Evolutionary conservation across 2,329 filamentous ascomycete genomes (phyloP).

Genomic region (Biscogniauxia marginata): DNA sequence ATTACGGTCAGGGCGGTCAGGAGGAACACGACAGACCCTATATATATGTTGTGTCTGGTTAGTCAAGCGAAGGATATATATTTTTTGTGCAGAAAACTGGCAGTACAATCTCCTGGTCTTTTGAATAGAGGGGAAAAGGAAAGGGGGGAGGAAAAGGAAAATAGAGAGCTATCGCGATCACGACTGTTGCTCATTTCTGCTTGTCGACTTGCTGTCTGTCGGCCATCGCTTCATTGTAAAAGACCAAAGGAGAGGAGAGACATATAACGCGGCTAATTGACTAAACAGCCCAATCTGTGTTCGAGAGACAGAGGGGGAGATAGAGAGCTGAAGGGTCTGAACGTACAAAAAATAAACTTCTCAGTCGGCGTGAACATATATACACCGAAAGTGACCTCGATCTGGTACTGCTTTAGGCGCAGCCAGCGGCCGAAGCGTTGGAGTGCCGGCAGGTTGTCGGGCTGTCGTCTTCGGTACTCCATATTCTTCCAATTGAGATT

Average conservation of each 20-base stretch:
- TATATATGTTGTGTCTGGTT: background rate
- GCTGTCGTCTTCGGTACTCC: constrained; percentile 35
- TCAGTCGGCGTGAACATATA: constrained; percentile 98
- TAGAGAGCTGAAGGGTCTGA: background rate
- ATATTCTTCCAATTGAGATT: constrained; percentile 36
- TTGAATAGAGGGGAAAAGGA: background rate
- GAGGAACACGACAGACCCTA: constrained; percentile 90
- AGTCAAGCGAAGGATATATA: no score
- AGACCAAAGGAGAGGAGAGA: no score
- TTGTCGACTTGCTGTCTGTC: no score
- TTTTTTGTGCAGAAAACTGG: no score
- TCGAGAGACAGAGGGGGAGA: constrained; percentile 1
- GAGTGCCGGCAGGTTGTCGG: constrained; percentile 35
- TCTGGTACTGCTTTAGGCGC: constrained; percentile 94
- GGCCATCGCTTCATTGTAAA: no score
- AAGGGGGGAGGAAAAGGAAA: no score
- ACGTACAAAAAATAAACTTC: constrained; percentile 94
- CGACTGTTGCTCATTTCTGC: no score
- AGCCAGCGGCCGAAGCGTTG: constrained; percentile 75
- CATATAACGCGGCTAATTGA: no score
- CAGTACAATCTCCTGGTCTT: background rate
- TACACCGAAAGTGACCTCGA: constrained; percentile 93
- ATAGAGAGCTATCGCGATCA: no score
- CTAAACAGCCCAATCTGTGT: no score
- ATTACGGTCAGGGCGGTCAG: constrained; percentile 83